phyloP scores from a whole-genome alignment of 2,329 filamentous ascomycete species.

The Xylaria sp. region DNA sequence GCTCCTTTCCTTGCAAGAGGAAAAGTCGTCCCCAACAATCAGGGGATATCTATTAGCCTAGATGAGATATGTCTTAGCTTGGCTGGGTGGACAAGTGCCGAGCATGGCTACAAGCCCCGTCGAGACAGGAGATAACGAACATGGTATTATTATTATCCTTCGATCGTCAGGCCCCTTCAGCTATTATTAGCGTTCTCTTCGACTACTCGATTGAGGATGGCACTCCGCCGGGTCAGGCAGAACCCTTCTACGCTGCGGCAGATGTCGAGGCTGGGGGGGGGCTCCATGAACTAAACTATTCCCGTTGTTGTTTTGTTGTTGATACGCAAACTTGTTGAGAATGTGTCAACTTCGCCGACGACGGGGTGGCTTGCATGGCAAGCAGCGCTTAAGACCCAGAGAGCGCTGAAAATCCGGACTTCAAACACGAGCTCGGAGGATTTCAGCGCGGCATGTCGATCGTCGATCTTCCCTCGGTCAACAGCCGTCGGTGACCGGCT shows the following conservation, averaged over 20 bases:
- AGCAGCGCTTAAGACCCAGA: not conserved
- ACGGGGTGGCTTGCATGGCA: not conserved
- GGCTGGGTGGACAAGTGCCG: too few species aligned
- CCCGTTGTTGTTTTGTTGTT: too few species aligned
- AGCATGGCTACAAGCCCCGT: not conserved
- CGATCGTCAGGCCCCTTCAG: not conserved
- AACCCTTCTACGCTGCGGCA: not conserved
- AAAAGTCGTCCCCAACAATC: too few species aligned
- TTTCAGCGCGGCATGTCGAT: not conserved
- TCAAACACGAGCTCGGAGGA: not conserved
- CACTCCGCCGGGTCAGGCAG: not conserved
- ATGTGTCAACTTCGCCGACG: too few species aligned
- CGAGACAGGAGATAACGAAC: not conserved
- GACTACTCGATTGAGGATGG: too few species aligned
- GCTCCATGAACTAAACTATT: too few species aligned
- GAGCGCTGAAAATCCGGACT: not conserved
- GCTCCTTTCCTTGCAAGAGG: too few species aligned
- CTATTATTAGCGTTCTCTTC: not conserved
- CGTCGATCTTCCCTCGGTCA: not conserved
- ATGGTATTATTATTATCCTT: not conserved
- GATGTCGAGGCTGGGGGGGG: too few species aligned
- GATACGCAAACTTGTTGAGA: not conserved
- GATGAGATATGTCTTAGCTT: too few species aligned
- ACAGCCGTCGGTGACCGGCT: not conserved
- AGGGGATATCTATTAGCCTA: too few species aligned